Evolutionary conservation across 2,329 filamentous ascomycete species (phyloP), one percentile per base, ranked within the genome.

Genomic region (Pseudocercospora eumusae): DNA sequence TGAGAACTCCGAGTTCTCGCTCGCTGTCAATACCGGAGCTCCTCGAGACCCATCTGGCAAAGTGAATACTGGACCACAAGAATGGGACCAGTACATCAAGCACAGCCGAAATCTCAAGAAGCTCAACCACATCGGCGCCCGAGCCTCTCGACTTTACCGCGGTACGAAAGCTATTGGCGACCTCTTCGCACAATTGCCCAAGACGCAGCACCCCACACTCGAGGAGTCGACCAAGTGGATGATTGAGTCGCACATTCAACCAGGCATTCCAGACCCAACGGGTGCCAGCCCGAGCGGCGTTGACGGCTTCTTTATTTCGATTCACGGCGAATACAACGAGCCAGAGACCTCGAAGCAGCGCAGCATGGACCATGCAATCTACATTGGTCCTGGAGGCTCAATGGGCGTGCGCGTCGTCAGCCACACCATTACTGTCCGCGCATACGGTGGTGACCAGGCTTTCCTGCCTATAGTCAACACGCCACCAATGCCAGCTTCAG

Each of bases 281-380:
- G 86, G 87, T 1, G 77, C 88, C 66, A 88, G 82, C 64, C 74
- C 78, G 0, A 78, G 80, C 20, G 91, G 90, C 4, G 90, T 93
- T 20, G 89, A 90, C 66, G 91, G 92, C 7, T 84, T 96, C 66
- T 83, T 91, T 55, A 84, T 96, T 67, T 88, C 84, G 7, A 83
- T 93, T n/a, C 90, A 95, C 69, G 90, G 92, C 65, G 90, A 93
- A 70, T 96, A 92, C 63, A 87, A 93, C 54, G 92, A 96, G 73
- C 53, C 82, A 84, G 49, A 54, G 83, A 83, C 47, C 82, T 86
- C 40, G 27, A 69, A 68, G 85, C 87, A 73, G 10, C 87, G 92
- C 63, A 92, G 89, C 74, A 96, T 96, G 75, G 91, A 92, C 58
- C 87, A 92, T 56, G 89, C 86, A 0, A 91, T 96, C 72, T 68